These are phyloP conservation scores for Corinectria fuckeliana DNA, from an alignment of 2,329 filamentous ascomycete genomes.

Conservation along the genomic window DNA sequence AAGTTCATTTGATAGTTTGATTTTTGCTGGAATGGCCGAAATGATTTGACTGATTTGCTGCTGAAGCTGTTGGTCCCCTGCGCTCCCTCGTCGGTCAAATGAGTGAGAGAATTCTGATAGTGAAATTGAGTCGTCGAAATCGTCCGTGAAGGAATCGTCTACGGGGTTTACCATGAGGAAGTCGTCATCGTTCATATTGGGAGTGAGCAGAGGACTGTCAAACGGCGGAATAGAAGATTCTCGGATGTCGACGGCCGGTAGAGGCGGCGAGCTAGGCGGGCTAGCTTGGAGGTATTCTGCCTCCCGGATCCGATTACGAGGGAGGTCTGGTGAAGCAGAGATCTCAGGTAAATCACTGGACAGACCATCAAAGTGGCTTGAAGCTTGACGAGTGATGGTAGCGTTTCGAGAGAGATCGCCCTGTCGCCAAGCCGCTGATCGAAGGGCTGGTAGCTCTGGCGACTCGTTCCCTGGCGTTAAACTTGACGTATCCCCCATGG, in stretches of 20 bases:
- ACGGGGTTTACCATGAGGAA: slow-evolving; percentile 49
- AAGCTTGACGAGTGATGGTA: slow-evolving; percentile 46
- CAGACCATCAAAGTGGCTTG: slow-evolving; percentile 47
- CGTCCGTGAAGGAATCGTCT: slow-evolving; percentile 54
- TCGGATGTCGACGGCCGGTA: slow-evolving; percentile 24
- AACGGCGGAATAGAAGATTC: slow-evolving; percentile 50
- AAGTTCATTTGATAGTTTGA: slow-evolving; percentile 70
- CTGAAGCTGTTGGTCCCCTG: slow-evolving; percentile 72
- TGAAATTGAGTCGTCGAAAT: slow-evolving; percentile 51
- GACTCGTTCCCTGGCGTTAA: slow-evolving; percentile 41
- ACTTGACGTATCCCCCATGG: slow-evolving; percentile 16
- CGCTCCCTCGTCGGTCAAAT: slow-evolving; percentile 42
- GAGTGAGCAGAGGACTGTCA: slow-evolving; percentile 53
- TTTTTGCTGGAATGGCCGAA: slow-evolving; percentile 77
- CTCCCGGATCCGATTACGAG: slow-evolving; percentile 40
- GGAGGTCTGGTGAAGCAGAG: slow-evolving; percentile 50
- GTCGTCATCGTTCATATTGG: slow-evolving; percentile 50
- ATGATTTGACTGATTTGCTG: slow-evolving; percentile 82
- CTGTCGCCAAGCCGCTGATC: slow-evolving; percentile 37
- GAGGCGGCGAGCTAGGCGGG: slow-evolving; percentile 57
- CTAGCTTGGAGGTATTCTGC: slow-evolving; percentile 49
- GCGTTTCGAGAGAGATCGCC: slow-evolving; percentile 48
- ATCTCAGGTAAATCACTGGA: slow-evolving; percentile 53
- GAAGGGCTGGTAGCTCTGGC: slow-evolving; percentile 46
- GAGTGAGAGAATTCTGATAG: slow-evolving; percentile 39